These are phyloP conservation scores for Sordariomycetes sp. DNA, from an alignment of 2,329 filamentous ascomycete species.

Conservation along the genomic window DNA sequence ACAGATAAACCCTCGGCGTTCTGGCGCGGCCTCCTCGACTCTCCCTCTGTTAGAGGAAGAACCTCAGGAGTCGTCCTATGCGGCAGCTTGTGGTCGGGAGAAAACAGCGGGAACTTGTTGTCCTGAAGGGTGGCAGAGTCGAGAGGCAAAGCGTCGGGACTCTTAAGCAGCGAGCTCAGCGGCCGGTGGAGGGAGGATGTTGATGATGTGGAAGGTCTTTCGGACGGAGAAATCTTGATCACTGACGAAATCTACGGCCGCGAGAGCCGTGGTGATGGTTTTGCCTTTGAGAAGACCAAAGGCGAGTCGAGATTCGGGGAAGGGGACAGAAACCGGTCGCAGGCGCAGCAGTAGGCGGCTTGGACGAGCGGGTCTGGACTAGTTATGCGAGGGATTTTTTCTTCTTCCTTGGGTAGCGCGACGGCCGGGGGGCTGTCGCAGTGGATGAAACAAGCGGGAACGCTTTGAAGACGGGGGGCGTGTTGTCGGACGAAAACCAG, in stretches of 20 bases:
- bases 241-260: constrained; percentile 48
- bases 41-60: constrained; percentile 99
- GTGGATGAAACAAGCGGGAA: not conserved
- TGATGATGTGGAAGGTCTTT: constrained; percentile 53
- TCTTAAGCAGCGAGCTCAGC: constrained; percentile 34
- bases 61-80: constrained; percentile 96
- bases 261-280: constrained; percentile 44
- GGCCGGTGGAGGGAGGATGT: constrained; percentile 46
- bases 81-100: constrained; percentile 80
- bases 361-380: not conserved
- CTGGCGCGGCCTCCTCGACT: constrained; percentile 98
- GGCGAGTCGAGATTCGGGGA: constrained; percentile 21
- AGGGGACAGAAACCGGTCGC: not conserved
- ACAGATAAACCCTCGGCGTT: constrained; percentile 81
- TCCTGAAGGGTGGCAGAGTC: constrained; percentile 27
- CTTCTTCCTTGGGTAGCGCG: not conserved
- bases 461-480: not conserved
- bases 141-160: constrained; percentile 35
- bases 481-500: not conserved
- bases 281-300: constrained; percentile 59
- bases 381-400: not conserved
- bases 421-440: not conserved
- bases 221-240: constrained; percentile 58
- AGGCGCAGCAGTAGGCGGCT: not conserved
- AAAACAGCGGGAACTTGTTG: constrained; percentile 38